phyloP scores from a whole-genome alignment of 495 filamentous ascomycete genomes.

The Pyrenula aspistea region DNA sequence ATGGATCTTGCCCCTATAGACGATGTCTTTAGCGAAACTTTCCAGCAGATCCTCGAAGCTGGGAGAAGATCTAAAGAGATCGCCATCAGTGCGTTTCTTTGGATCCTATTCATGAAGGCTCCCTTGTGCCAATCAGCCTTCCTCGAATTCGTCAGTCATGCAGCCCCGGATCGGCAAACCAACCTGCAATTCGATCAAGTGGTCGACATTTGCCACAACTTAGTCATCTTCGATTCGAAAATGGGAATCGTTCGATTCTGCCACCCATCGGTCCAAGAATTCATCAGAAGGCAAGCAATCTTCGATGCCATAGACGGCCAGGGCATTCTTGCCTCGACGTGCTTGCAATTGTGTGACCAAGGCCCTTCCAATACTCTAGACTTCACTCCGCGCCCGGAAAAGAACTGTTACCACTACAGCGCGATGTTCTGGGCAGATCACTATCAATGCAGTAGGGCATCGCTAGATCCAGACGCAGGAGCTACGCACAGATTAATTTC shows the following conservation, averaged over 20 bases:
- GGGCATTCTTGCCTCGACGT: neutral
- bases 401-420: neutral
- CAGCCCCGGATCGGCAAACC: neutral
- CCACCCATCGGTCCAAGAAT: slow-evolving; percentile 20
- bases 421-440: neutral
- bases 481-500: neutral
- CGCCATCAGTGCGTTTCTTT: neutral
- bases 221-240: slow-evolving; percentile 2
- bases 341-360: neutral
- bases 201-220: neutral
- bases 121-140: neutral
- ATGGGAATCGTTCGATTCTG: slow-evolving; percentile 17
- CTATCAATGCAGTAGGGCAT: neutral
- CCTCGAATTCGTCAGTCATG: neutral
- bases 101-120: neutral
- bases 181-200: neutral
- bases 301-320: neutral
- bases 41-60: neutral
- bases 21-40: neutral
- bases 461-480: neutral
- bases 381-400: neutral
- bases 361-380: neutral
- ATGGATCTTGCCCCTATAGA: neutral
- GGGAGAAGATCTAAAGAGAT: neutral
- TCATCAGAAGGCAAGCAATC: slow-evolving; percentile 7